Base-by-base conservation (phyloP, 202 grass and related monocot species). In the Zizania palustris region DNA sequence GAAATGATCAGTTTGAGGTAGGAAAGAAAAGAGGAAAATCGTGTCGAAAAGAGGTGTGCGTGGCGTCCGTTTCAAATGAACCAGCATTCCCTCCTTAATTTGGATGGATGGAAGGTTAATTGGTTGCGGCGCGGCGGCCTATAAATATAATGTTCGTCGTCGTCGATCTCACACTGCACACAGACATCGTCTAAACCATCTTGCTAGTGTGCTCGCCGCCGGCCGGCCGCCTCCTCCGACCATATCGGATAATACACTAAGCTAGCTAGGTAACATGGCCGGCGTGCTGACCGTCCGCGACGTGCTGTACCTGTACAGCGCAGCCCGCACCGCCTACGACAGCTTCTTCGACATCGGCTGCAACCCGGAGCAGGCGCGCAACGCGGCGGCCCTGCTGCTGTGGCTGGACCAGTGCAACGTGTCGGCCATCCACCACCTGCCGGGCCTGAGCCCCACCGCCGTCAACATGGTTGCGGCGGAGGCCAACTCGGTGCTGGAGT, bases 351-450 rank as follows among this genome's bases (percentile, higher is more conserved):
- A 5, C 1, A 20, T 45, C 0, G 63, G 79, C 4, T 21, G 28
- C 9, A 44, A 69, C 20, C 49, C 44, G 0, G 15, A 60, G 63
- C 50, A 56, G 10, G 88, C 80, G 5, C 77, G 77, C 13, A 91
- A 94, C 34, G 37, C 69, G 11, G 77, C 89, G 56, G 85, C 85
- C 2, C 59, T 94, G 6, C 82, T 94, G n/a, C n/a, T 84, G 9
- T 94, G 80, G 83, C n/a, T 91, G 0, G 88, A 94, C 53, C 80
- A 81, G 5, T n/a, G 44, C 1, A 60, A 60, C 49, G 11, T 77
- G 8, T n/a, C 75, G 7, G 73, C 77, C 28, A 79, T 91, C 10
- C 7, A 9, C 14, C 56, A 39, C 1, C 0, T 91, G 2, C 14
- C 15, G 0, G 2, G 2, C 5, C 45, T 63, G 16, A 80, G 65